Conservation (phyloP, 805 yeast species). For the Soucietia sequanensis region DNA sequence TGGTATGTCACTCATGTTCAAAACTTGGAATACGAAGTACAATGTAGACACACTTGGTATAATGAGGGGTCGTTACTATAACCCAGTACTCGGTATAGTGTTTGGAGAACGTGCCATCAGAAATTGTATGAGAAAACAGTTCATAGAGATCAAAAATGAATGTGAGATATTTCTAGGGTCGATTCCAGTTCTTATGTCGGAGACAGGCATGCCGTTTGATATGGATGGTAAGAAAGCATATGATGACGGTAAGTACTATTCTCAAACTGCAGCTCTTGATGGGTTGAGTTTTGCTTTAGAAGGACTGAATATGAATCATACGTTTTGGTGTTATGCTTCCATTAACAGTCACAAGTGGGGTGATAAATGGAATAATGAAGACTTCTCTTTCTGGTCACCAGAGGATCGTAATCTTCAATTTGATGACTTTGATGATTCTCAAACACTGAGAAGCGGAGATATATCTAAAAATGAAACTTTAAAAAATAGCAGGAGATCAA, state of each 20-base stretch:
- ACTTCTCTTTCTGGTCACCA: slow-evolving; percentile 80
- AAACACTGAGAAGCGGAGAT: too few relatives aligned
- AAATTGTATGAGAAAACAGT: slow-evolving; percentile 66
- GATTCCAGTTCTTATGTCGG: slow-evolving; percentile 80
- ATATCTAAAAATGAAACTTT: background rate
- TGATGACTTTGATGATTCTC: slow-evolving; percentile 9
- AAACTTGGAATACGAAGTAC: slow-evolving; percentile 78
- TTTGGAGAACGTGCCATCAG: slow-evolving; percentile 81
- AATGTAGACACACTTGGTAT: slow-evolving; percentile 91
- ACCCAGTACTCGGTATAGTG: slow-evolving; percentile 73
- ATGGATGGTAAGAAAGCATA: slow-evolving; percentile 83
- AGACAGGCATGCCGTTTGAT: slow-evolving; percentile 97
- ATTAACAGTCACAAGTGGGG: slow-evolving; percentile 81
- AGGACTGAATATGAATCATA: slow-evolving; percentile 64
- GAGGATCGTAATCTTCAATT: slow-evolving; percentile 47
- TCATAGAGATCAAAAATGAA: slow-evolving; percentile 65
- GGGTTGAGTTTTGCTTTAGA: slow-evolving; percentile 80
- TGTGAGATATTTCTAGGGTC: slow-evolving; percentile 60
- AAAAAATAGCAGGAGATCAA: slow-evolving; percentile 2
- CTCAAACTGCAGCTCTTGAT: slow-evolving; percentile 83
- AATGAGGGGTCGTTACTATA: slow-evolving; percentile 70
- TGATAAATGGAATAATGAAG: slow-evolving; percentile 92
- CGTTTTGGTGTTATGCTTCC: slow-evolving; percentile 84
- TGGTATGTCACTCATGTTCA: slow-evolving; percentile 90
- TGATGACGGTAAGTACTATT: slow-evolving; percentile 58